These are phyloP conservation scores for Dioscorea zingiberensis DNA, from an alignment of 106 monocot species.

Conservation along the genomic window DNA sequence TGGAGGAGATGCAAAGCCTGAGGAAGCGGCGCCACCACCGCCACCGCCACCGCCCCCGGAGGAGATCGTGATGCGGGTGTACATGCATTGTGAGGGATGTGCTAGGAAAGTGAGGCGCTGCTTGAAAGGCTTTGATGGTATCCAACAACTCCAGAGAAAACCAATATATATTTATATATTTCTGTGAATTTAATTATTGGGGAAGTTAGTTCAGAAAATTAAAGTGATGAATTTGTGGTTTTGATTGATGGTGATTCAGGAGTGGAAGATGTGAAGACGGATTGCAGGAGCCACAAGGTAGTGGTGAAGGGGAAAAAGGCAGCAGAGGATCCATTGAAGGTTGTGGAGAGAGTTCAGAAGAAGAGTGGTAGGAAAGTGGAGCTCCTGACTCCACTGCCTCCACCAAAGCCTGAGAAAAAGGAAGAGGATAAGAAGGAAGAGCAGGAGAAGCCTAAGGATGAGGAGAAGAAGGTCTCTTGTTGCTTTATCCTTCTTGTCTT, in stretches of 20 bases:
- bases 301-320: slow-evolving; percentile 79
- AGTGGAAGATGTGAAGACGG: slow-evolving; percentile 73
- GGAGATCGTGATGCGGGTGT: slow-evolving; percentile 51
- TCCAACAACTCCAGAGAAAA: too few species aligned
- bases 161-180: too few species aligned
- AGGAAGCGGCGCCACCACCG: background rate
- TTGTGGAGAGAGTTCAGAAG: slow-evolving; percentile 71
- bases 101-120: slow-evolving; percentile 46
- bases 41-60: slow-evolving; percentile 54
- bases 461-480: slow-evolving; percentile 55
- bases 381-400: slow-evolving; percentile 50
- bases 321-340: slow-evolving; percentile 70
- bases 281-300: slow-evolving; percentile 60
- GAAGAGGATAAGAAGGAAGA: slow-evolving; percentile 31
- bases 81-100: slow-evolving; percentile 78
- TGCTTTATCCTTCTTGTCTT: background rate
- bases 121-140: slow-evolving; percentile 59
- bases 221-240: background rate
- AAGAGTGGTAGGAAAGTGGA: slow-evolving; percentile 87
- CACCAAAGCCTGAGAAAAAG: slow-evolving; percentile 25
- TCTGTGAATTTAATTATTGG: background rate
- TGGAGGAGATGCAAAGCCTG: background rate
- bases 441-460: slow-evolving; percentile 46
- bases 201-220: background rate
- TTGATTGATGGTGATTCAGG: slow-evolving; percentile 23